Conservation (phyloP, 371 early-diverging fungal species). For the Mucor irregularis region DNA sequence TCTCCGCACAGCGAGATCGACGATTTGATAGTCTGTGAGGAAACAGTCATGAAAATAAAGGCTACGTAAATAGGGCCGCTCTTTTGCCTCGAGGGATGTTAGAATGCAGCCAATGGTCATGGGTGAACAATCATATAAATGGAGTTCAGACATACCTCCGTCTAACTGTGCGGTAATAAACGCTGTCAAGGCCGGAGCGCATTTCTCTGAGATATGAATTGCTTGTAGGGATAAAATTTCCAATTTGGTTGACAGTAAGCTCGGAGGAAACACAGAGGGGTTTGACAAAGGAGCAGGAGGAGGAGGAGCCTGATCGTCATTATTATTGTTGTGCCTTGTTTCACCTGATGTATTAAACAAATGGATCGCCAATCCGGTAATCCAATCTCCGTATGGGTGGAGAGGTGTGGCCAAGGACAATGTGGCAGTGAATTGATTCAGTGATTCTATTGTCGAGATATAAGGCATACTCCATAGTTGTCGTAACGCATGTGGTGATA, state of each 20-base stretch:
- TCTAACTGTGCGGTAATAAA: slow-evolving; percentile 1
- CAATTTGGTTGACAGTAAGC: too few species aligned
- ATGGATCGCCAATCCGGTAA: slow-evolving; percentile 5
- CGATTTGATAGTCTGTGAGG: slow-evolving; percentile 1
- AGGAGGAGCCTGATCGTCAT: too few species aligned
- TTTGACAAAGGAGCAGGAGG: neutral
- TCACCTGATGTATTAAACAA: too few species aligned
- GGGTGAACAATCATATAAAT: slow-evolving; percentile 7
- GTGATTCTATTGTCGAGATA: neutral
- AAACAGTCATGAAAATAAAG: slow-evolving; percentile 2
- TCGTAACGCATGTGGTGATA: slow-evolving; percentile 4
- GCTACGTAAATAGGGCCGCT: neutral
- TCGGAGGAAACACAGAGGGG: too few species aligned
- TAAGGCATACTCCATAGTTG: slow-evolving; percentile 8
- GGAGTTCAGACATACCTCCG: slow-evolving; percentile 1
- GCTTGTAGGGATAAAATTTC: slow-evolving; percentile 1
- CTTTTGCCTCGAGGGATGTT: neutral
- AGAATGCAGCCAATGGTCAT: neutral
- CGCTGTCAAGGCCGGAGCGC: neutral
- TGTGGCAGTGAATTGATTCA: neutral
- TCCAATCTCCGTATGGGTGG: slow-evolving; percentile 4
- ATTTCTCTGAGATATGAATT: neutral
- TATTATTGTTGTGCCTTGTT: too few species aligned
- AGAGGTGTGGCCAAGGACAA: neutral
- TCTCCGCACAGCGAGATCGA: neutral